A percentile compares a stretch with the other conserved stretches of the same genome.
Evolutionary conservation across 2,329 filamentous ascomycete genomes (phyloP).

Genomic region (Paracoccidioides lutzii): DNA sequence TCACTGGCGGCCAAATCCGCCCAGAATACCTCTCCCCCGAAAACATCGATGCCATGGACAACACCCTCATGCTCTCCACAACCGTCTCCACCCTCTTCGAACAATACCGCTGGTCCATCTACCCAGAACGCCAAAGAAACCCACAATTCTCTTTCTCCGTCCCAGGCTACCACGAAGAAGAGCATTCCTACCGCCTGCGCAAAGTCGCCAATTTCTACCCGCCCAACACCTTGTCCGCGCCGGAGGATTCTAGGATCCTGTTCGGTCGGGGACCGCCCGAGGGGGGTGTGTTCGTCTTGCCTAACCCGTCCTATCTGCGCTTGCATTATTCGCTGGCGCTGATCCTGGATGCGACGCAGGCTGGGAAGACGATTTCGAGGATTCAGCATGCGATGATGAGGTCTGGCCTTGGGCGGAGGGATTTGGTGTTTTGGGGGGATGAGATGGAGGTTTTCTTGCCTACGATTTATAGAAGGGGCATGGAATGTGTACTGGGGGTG

Average conservation of each 20-base stretch:
- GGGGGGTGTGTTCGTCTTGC: too few species aligned
- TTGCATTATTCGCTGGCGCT: background rate
- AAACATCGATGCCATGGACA: background rate
- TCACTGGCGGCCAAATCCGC: conserved; percentile 3
- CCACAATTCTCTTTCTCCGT: too few species aligned
- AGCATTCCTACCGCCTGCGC: too few species aligned
- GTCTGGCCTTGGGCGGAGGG: background rate
- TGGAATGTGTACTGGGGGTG: too few species aligned
- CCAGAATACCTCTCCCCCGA: background rate
- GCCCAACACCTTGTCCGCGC: too few species aligned
- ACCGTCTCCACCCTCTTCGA: background rate
- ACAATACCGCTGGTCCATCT: background rate
- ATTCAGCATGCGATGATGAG: background rate
- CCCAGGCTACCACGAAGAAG: too few species aligned
- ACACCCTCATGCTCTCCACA: background rate
- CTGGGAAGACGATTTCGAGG: background rate
- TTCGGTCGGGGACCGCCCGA: too few species aligned
- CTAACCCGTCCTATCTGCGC: background rate
- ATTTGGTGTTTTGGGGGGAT: too few species aligned
- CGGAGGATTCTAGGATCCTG: too few species aligned
- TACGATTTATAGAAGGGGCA: too few species aligned
- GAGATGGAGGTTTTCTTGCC: too few species aligned
- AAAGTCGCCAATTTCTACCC: too few species aligned
- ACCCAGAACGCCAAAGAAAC: background rate
- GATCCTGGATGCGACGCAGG: background rate